These are phyloP conservation scores for Dryas alaskensis DNA, from an alignment of 306 rosid species.

Conservation along the genomic window DNA sequence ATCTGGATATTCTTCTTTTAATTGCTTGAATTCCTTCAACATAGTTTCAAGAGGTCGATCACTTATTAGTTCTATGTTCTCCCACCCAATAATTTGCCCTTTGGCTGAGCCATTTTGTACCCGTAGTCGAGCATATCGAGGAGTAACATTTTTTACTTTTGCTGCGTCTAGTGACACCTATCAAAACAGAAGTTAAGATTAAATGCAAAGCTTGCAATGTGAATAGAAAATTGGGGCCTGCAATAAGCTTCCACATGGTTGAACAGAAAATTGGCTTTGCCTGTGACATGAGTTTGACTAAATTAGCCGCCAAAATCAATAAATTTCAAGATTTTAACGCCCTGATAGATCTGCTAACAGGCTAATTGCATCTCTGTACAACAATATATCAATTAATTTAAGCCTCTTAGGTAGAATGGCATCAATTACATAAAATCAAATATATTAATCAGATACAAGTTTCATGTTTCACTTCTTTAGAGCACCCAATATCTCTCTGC, in stretches of 20 bases:
- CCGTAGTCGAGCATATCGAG: constrained; percentile 85
- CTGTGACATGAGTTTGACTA: background rate
- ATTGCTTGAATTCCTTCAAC: constrained; percentile 84
- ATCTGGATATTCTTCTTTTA: constrained; percentile 83
- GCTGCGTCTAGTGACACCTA: constrained; percentile 92
- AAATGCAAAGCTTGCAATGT: background rate
- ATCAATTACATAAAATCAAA: constrained; percentile 1
- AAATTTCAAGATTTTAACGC: background rate
- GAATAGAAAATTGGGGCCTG: background rate
- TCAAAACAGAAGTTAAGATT: constrained; percentile 19
- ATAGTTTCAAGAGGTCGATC: constrained; percentile 88
- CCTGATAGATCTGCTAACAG: background rate
- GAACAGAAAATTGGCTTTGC: background rate
- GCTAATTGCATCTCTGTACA: background rate
- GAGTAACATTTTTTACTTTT: constrained; percentile 91
- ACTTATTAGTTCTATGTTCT: constrained; percentile 90
- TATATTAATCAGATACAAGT: background rate
- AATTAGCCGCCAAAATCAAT: background rate
- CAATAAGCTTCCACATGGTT: background rate
- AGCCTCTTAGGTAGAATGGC: background rate
- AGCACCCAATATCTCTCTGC: background rate
- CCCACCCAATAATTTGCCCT: constrained; percentile 93
- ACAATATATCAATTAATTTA: background rate
- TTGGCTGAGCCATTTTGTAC: constrained; percentile 69
- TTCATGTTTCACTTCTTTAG: too few relatives aligned